phyloP scores from a whole-genome alignment of 164 flowering plant genomes.

The Sextonia rubra region DNA sequence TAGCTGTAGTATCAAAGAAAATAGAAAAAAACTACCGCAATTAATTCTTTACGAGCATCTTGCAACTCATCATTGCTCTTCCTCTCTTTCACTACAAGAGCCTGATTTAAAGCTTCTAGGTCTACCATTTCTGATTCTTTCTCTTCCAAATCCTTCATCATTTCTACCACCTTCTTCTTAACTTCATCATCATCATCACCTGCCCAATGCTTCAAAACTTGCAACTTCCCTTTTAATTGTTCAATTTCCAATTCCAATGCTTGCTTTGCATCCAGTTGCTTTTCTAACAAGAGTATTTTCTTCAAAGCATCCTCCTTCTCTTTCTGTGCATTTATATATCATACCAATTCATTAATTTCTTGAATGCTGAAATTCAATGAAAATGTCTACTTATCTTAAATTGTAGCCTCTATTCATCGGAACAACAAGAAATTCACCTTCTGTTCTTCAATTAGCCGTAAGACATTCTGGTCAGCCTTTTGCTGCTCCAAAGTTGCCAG shows the following conservation, averaged over 20 bases:
- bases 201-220: constrained; percentile 57
- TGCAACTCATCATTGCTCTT: constrained; percentile 21
- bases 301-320: constrained; percentile 51
- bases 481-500: constrained; percentile 59
- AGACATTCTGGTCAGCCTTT: constrained; percentile 53
- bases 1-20: background rate
- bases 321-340: constrained; percentile 26
- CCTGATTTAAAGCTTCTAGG: constrained; percentile 36
- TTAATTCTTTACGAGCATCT: constrained; percentile 56
- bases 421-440: constrained; percentile 36
- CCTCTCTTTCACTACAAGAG: constrained; percentile 54
- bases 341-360: background rate
- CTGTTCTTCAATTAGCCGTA: constrained; percentile 58
- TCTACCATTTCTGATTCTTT: constrained; percentile 49
- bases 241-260: constrained; percentile 70
- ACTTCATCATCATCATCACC: constrained; percentile 40
- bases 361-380: background rate
- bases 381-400: background rate
- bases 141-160: constrained; percentile 38
- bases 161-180: constrained; percentile 32
- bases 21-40: constrained; percentile 30
- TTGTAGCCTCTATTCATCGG: background rate
- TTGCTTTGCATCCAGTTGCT: constrained; percentile 67
- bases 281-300: constrained; percentile 47
- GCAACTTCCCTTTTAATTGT: constrained; percentile 53